Evolutionary conservation across 208 protist species (phyloP).

Genomic region (Acanthamoeba triangularis): DNA sequence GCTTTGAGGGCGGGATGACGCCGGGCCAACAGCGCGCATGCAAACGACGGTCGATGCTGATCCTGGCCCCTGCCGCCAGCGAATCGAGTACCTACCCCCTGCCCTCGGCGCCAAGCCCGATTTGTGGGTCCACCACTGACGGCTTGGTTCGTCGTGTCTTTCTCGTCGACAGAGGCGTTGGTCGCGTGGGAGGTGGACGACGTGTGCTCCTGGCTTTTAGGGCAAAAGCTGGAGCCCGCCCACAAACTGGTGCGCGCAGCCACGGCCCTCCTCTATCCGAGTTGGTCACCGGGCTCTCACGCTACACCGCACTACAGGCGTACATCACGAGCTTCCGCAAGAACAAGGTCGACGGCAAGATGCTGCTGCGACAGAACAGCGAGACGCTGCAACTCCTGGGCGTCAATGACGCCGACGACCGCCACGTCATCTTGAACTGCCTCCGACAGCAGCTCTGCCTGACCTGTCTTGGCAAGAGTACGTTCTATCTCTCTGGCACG

Average conservation of each 20-base stretch:
- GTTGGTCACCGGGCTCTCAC: not conserved
- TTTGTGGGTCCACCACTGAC: too few relatives aligned
- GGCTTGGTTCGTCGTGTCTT: not conserved
- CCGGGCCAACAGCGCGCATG: not conserved
- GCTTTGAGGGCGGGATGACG: not conserved
- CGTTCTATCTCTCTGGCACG: not conserved
- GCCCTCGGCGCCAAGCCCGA: not conserved
- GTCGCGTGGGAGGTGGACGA: constrained; percentile 40
- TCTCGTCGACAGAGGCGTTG: not conserved
- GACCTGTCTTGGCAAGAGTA: constrained; percentile 18
- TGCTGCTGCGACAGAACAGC: not conserved
- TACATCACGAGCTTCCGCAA: not conserved
- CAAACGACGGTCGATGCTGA: not conserved
- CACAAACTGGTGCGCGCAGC: not conserved
- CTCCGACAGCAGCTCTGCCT: constrained; percentile 27
- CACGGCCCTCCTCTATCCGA: not conserved
- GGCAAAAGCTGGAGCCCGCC: constrained; percentile 14
- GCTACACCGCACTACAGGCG: not conserved
- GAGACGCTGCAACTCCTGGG: not conserved
- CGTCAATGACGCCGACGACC: not conserved
- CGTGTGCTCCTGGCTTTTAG: constrained; percentile 43
- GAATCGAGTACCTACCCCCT: not conserved
- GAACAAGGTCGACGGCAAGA: constrained; percentile 13
- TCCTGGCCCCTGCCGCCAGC: not conserved
- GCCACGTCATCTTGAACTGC: not conserved